phyloP scores from a whole-genome alignment of 2,329 filamentous ascomycete species.

The Hymenoscyphus fraxineus region DNA sequence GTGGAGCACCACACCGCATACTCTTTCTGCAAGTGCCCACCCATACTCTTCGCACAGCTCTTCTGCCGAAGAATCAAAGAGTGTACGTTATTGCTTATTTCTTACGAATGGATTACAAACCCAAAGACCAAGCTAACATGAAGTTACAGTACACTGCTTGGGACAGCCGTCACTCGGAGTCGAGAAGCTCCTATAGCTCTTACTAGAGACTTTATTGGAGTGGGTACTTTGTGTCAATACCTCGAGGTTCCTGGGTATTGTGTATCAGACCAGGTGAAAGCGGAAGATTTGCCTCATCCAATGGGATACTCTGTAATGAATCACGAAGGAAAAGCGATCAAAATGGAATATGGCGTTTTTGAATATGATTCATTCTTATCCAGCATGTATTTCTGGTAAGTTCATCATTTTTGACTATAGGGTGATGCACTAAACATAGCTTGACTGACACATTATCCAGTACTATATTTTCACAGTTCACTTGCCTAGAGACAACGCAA shows the following conservation, averaged over 20 bases:
- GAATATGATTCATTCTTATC: neutral
- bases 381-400: neutral
- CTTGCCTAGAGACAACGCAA: neutral
- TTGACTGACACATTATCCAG: neutral
- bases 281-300: neutral
- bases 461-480: neutral
- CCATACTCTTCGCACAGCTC: neutral
- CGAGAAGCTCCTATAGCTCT: neutral
- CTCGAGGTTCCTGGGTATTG: neutral
- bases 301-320: neutral
- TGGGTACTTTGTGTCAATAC: neutral
- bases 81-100: neutral
- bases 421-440: neutral
- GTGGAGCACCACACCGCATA: slow-evolving; percentile 3
- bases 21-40: neutral
- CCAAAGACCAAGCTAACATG: neutral
- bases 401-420: neutral
- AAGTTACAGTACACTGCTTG: neutral
- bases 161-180: neutral
- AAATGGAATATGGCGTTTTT: neutral
- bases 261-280: neutral
- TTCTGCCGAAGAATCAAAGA: neutral
- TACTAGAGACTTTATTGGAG: neutral
- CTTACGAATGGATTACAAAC: neutral
- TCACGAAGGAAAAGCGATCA: neutral